Conservation (phyloP, 2,329 filamentous ascomycete species). For the Fusarium sp. region DNA sequence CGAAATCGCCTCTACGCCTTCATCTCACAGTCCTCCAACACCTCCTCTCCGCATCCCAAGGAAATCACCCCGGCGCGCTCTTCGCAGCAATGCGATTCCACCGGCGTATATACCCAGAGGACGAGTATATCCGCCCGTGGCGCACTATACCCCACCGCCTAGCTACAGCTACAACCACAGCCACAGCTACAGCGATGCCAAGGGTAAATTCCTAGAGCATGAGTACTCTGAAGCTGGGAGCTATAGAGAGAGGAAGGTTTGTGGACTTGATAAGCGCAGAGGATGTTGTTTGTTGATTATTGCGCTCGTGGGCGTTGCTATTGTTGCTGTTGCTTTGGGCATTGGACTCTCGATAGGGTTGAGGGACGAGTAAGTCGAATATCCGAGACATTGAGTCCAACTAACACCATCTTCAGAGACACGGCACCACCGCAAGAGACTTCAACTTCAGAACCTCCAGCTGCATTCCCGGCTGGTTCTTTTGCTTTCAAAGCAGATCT, state of each 20-base stretch:
- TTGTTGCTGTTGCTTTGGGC: slow-evolving; percentile 49
- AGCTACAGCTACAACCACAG: slow-evolving; percentile 22
- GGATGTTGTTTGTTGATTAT: slow-evolving; percentile 49
- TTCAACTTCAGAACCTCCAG: slow-evolving; percentile 6
- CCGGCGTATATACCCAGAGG: slow-evolving; percentile 39
- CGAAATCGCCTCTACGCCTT: slow-evolving; percentile 37
- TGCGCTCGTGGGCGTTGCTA: slow-evolving; percentile 42
- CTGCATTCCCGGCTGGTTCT: slow-evolving; percentile 68
- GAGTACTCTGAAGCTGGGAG: slow-evolving; percentile 16
- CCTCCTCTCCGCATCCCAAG: slow-evolving; percentile 44
- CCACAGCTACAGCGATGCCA: slow-evolving; percentile 26
- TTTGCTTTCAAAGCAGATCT: slow-evolving; percentile 70
- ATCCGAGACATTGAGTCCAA: background rate
- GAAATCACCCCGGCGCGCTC: slow-evolving; percentile 38
- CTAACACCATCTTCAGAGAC: slow-evolving; percentile 9
- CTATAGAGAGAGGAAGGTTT: slow-evolving; percentile 5
- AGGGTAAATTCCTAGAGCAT: slow-evolving; percentile 25
- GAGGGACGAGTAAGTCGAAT: slow-evolving; percentile 46
- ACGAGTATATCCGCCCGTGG: slow-evolving; percentile 18
- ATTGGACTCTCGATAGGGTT: slow-evolving; percentile 54
- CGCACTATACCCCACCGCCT: slow-evolving; percentile 33
- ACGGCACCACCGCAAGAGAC: background rate
- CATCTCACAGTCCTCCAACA: slow-evolving; percentile 29
- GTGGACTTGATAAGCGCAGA: slow-evolving; percentile 16
- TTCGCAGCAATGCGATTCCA: slow-evolving; percentile 31